These are phyloP conservation scores for Sextonia rubra DNA, from an alignment of 164 flowering plant genomes.

Conservation along the genomic window DNA sequence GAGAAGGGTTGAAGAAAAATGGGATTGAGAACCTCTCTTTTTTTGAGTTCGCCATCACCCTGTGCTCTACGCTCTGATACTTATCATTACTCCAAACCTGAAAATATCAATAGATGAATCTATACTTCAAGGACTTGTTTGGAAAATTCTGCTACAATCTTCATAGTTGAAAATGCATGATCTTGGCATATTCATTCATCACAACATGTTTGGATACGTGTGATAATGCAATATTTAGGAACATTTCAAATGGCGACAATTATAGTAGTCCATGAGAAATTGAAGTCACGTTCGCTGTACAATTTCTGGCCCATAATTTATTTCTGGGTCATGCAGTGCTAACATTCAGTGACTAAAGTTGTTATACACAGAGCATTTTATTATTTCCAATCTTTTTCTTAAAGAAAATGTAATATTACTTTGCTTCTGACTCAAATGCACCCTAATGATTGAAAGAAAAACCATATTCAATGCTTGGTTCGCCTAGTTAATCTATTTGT, in stretches of 20 bases:
- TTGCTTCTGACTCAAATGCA: background rate
- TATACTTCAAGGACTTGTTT: background rate
- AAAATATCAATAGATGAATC: background rate
- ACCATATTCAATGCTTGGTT: background rate
- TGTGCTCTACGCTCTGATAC: conserved; percentile 66
- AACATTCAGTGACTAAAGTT: too few relatives aligned
- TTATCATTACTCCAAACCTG: conserved; percentile 59
- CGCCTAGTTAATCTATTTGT: too few relatives aligned
- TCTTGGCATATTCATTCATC: background rate
- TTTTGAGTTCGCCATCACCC: conserved; percentile 50
- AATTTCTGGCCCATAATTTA: too few relatives aligned
- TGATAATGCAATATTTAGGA: background rate
- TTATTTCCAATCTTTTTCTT: too few relatives aligned
- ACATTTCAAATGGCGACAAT: background rate
- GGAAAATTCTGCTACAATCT: background rate
- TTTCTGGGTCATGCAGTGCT: too few relatives aligned
- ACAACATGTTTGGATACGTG: background rate
- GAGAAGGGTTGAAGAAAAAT: conserved; percentile 51
- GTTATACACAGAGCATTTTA: too few relatives aligned
- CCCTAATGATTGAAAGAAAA: background rate
- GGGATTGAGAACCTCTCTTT: conserved; percentile 66
- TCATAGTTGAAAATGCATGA: too few relatives aligned
- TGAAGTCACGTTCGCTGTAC: background rate
- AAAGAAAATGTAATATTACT: too few relatives aligned
- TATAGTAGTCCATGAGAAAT: background rate